phyloP scores from a whole-genome alignment of 371 early-diverging fungal genomes.

The Rhizopus sp. region DNA sequence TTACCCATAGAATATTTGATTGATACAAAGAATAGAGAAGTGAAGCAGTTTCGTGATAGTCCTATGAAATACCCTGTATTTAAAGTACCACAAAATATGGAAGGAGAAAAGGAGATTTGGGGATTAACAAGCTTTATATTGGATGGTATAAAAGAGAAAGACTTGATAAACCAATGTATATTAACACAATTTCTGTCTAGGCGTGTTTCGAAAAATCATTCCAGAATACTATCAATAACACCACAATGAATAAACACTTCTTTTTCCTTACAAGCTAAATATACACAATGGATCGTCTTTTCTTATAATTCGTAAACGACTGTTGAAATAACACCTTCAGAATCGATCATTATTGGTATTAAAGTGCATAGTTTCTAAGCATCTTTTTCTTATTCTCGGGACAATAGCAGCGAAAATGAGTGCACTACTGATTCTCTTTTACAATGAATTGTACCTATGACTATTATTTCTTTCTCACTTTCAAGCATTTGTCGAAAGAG shows the following conservation, averaged over 20 bases:
- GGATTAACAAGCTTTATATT: slow-evolving; percentile 85
- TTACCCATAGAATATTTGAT: slow-evolving; percentile 69
- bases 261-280: no score
- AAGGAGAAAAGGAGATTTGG: slow-evolving; percentile 68
- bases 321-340: no score
- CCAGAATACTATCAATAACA: slow-evolving; percentile 33
- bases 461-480: no score
- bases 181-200: slow-evolving; percentile 12
- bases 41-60: slow-evolving; percentile 63
- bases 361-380: no score
- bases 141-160: slow-evolving; percentile 41
- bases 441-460: no score
- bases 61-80: slow-evolving; percentile 65
- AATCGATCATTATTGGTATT: no score
- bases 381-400: no score
- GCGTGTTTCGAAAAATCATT: slow-evolving; percentile 40
- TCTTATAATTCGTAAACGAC: no score
- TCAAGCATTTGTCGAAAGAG: neutral
- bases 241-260: no score
- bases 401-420: no score
- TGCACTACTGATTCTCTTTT: no score
- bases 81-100: slow-evolving; percentile 51
- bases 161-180: neutral
- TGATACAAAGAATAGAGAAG: slow-evolving; percentile 44
- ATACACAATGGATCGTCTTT: no score